These are phyloP conservation scores for Trypanosoma conorhini DNA, from an alignment of 208 protist species.

Conservation along the genomic window DNA sequence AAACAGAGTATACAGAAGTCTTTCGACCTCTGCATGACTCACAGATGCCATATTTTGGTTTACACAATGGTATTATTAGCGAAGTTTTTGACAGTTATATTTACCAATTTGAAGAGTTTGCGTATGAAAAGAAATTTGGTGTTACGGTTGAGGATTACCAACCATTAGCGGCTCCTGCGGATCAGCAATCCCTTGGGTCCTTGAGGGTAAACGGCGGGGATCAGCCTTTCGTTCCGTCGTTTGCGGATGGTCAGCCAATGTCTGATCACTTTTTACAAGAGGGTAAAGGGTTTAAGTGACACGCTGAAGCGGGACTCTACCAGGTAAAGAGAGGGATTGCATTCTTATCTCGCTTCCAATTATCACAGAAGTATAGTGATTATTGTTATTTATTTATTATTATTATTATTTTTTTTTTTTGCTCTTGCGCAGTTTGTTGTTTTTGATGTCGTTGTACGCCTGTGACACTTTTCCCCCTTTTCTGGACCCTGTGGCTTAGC, in stretches of 20 bases:
- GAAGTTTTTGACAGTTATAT: slow-evolving; percentile 86
- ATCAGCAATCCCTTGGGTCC: slow-evolving; percentile 64
- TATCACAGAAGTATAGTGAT: background rate
- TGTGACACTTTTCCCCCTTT: background rate
- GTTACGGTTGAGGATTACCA: slow-evolving; percentile 80
- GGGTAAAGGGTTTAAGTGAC: slow-evolving; percentile 56
- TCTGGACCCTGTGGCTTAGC: background rate
- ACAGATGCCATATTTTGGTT: slow-evolving; percentile 88
- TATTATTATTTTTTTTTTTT: background rate
- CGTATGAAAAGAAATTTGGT: slow-evolving; percentile 82
- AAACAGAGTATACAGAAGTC: slow-evolving; percentile 80
- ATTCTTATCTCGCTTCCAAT: background rate
- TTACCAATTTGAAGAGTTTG: slow-evolving; percentile 90
- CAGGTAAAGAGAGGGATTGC: background rate
- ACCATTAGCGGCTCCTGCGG: slow-evolving; percentile 56
- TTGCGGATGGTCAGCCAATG: slow-evolving; percentile 62
- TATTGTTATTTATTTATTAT: background rate
- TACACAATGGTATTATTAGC: slow-evolving; percentile 82
- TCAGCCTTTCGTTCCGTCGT: slow-evolving; percentile 23
- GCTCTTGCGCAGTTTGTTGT: too few relatives aligned
- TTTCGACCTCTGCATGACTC: slow-evolving; percentile 83
- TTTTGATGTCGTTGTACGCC: too few relatives aligned
- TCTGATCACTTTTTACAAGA: slow-evolving; percentile 81
- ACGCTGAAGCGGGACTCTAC: background rate
- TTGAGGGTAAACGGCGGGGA: slow-evolving; percentile 32